These are phyloP conservation scores for Boletus reticulatus DNA, from an alignment of 768 basidiomycete genomes.

Conservation along the genomic window DNA sequence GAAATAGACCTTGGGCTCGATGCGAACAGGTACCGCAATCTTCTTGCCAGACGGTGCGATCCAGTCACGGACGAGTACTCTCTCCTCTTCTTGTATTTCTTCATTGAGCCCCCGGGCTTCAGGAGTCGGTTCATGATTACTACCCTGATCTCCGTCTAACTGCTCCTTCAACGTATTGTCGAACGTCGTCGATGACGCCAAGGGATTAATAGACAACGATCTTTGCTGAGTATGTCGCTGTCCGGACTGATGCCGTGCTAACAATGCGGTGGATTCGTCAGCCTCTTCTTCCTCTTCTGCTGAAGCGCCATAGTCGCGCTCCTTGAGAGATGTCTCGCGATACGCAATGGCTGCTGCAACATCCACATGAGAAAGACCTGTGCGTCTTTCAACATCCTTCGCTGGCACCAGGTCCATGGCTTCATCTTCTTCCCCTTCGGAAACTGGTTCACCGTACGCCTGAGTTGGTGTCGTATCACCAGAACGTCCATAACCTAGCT, in stretches of 20 bases:
- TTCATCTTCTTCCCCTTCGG: slow-evolving; percentile 94
- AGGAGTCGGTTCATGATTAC: slow-evolving; percentile 23
- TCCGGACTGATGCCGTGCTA: slow-evolving; percentile 24
- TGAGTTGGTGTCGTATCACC: slow-evolving; percentile 41
- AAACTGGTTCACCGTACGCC: slow-evolving; percentile 83
- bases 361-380: slow-evolving; percentile 68
- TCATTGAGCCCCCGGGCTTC: slow-evolving; percentile 37
- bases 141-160: slow-evolving; percentile 38
- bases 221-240: slow-evolving; percentile 19
- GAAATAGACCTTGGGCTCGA: slow-evolving; percentile 98
- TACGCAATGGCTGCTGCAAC: slow-evolving; percentile 84
- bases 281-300: slow-evolving; percentile 30
- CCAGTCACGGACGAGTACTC: slow-evolving; percentile 65
- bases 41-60: slow-evolving; percentile 81
- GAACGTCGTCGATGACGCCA: slow-evolving; percentile 79
- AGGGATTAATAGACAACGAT: slow-evolving; percentile 74
- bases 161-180: slow-evolving; percentile 80
- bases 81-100: slow-evolving; percentile 44
- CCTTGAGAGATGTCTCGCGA: slow-evolving; percentile 78
- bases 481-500: slow-evolving; percentile 35
- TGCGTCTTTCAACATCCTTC: slow-evolving; percentile 77
- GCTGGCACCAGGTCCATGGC: slow-evolving; percentile 65
- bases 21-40: slow-evolving; percentile 90
- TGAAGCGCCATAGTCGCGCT: slow-evolving; percentile 21
- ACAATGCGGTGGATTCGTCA: slow-evolving; percentile 39